Conservation (phyloP, 2,329 filamentous ascomycete genomes). For the Talaromyces verruculosus region DNA sequence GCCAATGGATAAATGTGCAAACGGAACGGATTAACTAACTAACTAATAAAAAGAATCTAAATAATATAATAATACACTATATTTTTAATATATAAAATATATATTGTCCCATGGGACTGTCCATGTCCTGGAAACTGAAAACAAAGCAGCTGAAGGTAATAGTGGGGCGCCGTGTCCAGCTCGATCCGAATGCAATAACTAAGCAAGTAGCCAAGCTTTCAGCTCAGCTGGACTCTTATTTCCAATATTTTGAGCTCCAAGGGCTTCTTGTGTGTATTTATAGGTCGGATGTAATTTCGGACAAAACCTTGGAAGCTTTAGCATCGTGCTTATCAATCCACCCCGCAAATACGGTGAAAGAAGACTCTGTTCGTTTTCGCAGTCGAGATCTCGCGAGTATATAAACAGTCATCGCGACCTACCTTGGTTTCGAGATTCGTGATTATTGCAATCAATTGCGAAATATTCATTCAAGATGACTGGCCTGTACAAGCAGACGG, state of each 20-base stretch:
- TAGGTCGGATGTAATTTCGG: not conserved
- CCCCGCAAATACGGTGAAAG: not conserved
- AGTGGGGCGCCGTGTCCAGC: not conserved
- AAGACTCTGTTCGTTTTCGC: not conserved
- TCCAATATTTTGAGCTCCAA: not conserved
- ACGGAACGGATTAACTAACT: too few species aligned
- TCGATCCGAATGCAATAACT: not conserved
- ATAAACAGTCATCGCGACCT: not conserved
- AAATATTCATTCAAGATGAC: constrained; percentile 10
- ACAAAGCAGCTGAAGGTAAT: not conserved
- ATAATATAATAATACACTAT: too few species aligned
- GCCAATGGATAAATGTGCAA: too few species aligned
- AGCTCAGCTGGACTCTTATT: not conserved
- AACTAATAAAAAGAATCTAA: too few species aligned
- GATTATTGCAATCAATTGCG: not conserved
- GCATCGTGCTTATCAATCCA: not conserved
- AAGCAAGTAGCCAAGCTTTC: not conserved
- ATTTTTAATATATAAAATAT: too few species aligned
- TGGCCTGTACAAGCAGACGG: constrained; percentile 35
- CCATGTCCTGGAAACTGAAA: not conserved
- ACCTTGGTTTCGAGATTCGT: not conserved
- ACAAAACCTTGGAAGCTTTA: not conserved
- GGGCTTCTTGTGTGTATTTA: not conserved
- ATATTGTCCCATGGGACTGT: too few species aligned
- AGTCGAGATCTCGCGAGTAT: not conserved